phyloP scores from a whole-genome alignment of 2,329 filamentous ascomycete species.

The Aspergillus nomiae region DNA sequence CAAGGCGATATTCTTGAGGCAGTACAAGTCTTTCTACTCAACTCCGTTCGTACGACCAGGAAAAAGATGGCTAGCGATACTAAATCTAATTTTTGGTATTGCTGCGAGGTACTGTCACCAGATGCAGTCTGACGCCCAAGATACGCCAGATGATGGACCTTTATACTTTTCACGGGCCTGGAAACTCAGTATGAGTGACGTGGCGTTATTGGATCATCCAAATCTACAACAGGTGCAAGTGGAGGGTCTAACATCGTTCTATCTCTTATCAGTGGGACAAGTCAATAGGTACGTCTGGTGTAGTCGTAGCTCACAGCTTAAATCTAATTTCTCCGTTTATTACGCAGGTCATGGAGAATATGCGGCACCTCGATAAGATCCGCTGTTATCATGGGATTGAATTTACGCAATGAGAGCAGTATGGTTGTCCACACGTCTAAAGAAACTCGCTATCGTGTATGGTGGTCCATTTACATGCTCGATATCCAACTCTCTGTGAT shows the following conservation, averaged over 20 bases:
- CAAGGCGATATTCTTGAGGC: slow-evolving; percentile 40
- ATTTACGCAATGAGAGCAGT: slow-evolving; percentile 44
- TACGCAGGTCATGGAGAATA: slow-evolving; percentile 44
- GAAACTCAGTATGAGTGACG: slow-evolving; percentile 39
- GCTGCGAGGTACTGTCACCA: slow-evolving; percentile 39
- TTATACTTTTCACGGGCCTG: slow-evolving; percentile 48
- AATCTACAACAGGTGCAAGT: slow-evolving; percentile 49
- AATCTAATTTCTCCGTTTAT: neutral
- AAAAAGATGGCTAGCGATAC: slow-evolving; percentile 43
- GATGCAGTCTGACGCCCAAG: slow-evolving; percentile 27
- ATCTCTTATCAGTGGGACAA: slow-evolving; percentile 43
- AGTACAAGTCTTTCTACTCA: slow-evolving; percentile 41
- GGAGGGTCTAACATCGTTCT: slow-evolving; percentile 43
- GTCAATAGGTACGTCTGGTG: slow-evolving; percentile 41
- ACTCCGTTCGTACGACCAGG: slow-evolving; percentile 36
- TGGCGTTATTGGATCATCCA: slow-evolving; percentile 41
- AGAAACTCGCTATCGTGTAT: slow-evolving; percentile 46
- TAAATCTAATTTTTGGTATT: slow-evolving; percentile 50
- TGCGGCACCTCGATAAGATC: slow-evolving; percentile 44
- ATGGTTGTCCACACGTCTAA: slow-evolving; percentile 39
- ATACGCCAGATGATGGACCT: slow-evolving; percentile 36
- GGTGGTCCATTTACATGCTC: slow-evolving; percentile 47
- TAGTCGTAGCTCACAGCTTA: neutral
- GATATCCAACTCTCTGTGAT: slow-evolving; percentile 45
- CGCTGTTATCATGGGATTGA: slow-evolving; percentile 45